Conservation (phyloP, 2,329 filamentous ascomycete genomes). For the Juglanconis juglandina region DNA sequence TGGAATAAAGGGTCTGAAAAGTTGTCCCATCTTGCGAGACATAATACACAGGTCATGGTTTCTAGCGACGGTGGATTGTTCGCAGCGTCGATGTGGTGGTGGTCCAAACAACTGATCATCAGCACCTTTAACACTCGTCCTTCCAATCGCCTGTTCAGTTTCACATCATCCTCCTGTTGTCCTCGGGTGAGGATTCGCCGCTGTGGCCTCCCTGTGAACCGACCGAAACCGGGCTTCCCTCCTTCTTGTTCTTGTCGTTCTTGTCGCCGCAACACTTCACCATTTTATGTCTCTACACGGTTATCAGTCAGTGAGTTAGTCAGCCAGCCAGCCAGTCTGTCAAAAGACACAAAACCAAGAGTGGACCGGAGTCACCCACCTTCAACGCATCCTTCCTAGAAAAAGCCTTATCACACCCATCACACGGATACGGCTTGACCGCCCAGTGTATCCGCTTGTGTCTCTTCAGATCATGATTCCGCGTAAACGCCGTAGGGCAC, state of each 20-base stretch:
- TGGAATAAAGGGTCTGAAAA: too few relatives aligned
- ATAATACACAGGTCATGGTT: too few relatives aligned
- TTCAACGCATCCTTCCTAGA: conserved; percentile 95
- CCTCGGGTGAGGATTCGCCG: conserved; percentile 17
- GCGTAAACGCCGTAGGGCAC: conserved; percentile 89
- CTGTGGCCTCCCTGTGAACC: conserved; percentile 18
- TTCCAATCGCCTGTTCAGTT: neutral
- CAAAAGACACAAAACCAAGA: neutral
- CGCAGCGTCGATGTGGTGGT: neutral
- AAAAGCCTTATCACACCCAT: conserved; percentile 91
- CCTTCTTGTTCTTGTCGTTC: conserved; percentile 24
- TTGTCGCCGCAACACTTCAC: conserved; percentile 60
- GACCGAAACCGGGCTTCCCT: conserved; percentile 14
- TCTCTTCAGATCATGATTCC: conserved; percentile 93
- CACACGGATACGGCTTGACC: conserved; percentile 93
- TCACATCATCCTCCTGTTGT: conserved; percentile 11
- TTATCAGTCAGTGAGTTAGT: conserved; percentile 17
- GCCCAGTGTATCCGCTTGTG: conserved; percentile 94
- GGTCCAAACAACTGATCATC: neutral
- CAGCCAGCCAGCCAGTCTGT: too few relatives aligned
- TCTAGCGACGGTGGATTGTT: neutral
- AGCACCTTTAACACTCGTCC: neutral
- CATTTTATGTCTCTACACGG: conserved; percentile 55
- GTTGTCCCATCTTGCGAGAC: too few relatives aligned
- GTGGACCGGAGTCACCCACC: conserved; percentile 53